Conservation (phyloP, 345 rosid genomes). For the Triadica sebifera region DNA sequence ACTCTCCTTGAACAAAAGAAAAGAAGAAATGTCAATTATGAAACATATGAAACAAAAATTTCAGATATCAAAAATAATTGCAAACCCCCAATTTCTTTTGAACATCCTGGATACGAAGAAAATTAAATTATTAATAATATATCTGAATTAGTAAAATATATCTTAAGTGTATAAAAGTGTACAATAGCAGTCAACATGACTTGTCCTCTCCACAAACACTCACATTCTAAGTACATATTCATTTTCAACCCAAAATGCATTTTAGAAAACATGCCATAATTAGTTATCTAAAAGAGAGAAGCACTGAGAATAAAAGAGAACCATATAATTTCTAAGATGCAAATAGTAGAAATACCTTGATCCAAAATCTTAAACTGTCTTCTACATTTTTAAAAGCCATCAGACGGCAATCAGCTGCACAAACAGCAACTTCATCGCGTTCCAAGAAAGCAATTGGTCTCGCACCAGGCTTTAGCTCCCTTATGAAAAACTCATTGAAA, state of each 20-base stretch:
- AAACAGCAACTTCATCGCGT: conserved; percentile 59
- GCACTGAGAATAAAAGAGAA: neutral
- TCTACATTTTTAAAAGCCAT: conserved; percentile 69
- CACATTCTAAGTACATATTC: neutral
- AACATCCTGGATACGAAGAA: no score
- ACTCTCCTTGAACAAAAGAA: no score
- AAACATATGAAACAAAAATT: no score
- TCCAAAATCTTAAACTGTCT: conserved; percentile 79
- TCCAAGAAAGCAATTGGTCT: conserved; percentile 62
- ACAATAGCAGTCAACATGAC: neutral
- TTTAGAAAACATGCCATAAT: neutral
- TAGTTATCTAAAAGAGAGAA: neutral
- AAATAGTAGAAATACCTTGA: conserved; percentile 53
- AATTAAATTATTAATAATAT: no score
- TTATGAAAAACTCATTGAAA: conserved; percentile 84
- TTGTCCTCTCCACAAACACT: neutral
- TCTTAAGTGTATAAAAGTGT: no score
- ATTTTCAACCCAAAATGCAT: neutral
- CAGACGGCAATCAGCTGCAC: conserved; percentile 86
- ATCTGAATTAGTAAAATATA: no score
- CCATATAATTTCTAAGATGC: neutral
- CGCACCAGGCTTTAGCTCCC: conserved; percentile 80
- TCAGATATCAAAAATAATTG: no score
- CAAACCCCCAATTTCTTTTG: no score
- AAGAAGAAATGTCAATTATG: no score